Evolutionary conservation across 768 basidiomycete species (phyloP).

Genomic region (Mycena epipterygia): DNA sequence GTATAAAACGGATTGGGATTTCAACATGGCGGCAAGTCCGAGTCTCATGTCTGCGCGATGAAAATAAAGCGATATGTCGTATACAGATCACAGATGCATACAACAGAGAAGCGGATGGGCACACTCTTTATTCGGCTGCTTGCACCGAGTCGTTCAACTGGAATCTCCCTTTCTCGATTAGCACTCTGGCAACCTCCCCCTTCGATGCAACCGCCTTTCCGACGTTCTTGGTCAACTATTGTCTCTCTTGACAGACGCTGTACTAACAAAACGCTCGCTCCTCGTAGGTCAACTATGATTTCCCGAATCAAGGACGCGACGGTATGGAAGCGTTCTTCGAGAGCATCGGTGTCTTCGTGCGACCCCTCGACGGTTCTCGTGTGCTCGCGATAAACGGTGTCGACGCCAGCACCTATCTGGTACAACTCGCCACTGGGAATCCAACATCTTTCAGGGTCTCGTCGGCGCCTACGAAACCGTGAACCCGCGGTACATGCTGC

Average conservation of each 20-base stretch:
- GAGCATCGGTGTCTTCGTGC: conserved; percentile 30
- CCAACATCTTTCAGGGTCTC: conserved; percentile 33
- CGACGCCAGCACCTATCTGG: conserved; percentile 32
- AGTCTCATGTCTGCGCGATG: not conserved
- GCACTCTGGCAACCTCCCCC: conserved; percentile 27
- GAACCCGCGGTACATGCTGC: conserved; percentile 34
- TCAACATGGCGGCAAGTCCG: conserved; percentile 32
- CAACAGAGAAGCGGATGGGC: conserved; percentile 35
- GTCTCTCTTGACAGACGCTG: no score
- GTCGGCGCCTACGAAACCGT: conserved; percentile 33
- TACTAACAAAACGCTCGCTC: no score
- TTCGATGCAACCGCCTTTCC: conserved; percentile 27
- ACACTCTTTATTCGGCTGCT: conserved; percentile 22
- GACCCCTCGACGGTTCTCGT: conserved; percentile 30
- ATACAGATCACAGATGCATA: conserved; percentile 30
- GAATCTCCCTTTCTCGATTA: conserved; percentile 34
- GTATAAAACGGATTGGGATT: conserved; percentile 35
- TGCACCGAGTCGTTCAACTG: conserved; percentile 32
- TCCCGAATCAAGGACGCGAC: conserved; percentile 30
- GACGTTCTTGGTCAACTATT: conserved; percentile 35
- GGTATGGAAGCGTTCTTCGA: conserved; percentile 32
- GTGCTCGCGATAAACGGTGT: conserved; percentile 32
- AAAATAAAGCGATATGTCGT: not conserved
- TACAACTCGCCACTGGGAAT: conserved; percentile 30
- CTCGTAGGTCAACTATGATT: no score